Evolutionary conservation across 2,329 filamentous ascomycete genomes (phyloP), one percentile per base, ranked within the genome.

Genomic region (Sporothrix dimorphospora): DNA sequence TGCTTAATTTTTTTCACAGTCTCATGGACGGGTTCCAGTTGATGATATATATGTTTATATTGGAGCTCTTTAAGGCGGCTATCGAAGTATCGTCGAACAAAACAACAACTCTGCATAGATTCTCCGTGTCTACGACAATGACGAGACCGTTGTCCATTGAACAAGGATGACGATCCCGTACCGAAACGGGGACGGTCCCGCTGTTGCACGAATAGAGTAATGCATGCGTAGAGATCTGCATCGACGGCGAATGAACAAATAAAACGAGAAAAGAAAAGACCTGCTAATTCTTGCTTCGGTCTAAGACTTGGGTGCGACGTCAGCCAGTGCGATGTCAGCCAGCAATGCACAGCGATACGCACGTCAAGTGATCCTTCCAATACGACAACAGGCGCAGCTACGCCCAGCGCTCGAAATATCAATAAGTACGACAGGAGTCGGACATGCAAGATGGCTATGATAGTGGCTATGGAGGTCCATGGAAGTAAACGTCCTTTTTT

Each of bases 151-250:
- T 38, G 14, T 6, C 7, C 27, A 34, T 34, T 59, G 55, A 19
- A 19, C 14, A 34, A n/a, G 55, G 55, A 59, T 38, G 55, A 7
- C 55, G 27, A 59, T 59, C 55, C 55, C 55, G 55, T 34, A 27
- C 27, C 55, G 55, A 59, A 59, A 59, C 27, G 55, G 55, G 55
- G 55, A 59, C 55, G 55, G 55, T 16, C 55, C 55, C 55, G 55
- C 27, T 19, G 5, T 59, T 16, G 16, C 30, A 59, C 55, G 16
- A 59, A 59, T 59, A 6, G 34, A 19, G 55, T 34, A 59, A 59
- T 34, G 7, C 27, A 59, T 59, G 27, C 55, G 55, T 59, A 2
- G n/a, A 38, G 27, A 59, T 34, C 53, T 34, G 27, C 30, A 59
- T 53, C 27, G 30, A 34, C 6, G 19, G 30, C 49, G 9, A 53